Evolutionary conservation across 2,329 filamentous ascomycete species (phyloP).

Genomic region (Hypoxylon sp.): DNA sequence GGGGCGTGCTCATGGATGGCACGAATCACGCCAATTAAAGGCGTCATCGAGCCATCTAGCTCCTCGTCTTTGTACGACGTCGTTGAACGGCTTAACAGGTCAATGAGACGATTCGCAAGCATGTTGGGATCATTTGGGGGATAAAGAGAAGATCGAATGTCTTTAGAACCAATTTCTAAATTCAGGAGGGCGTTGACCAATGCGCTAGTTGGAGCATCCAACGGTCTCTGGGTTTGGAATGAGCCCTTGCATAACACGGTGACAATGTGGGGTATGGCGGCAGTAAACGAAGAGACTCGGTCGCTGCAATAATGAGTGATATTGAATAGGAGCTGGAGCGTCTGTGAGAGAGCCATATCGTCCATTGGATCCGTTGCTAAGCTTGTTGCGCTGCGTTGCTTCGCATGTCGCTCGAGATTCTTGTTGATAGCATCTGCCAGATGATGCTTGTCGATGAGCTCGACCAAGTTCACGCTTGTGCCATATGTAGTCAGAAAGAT

Average conservation of each 20-base stretch:
- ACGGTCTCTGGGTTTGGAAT: slow-evolving; percentile 72
- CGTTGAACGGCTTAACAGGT: slow-evolving; percentile 77
- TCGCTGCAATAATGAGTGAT: slow-evolving; percentile 81
- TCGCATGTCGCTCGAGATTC: slow-evolving; percentile 80
- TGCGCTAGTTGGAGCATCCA: slow-evolving; percentile 79
- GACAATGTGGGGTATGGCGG: slow-evolving; percentile 78
- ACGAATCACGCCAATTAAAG: slow-evolving; percentile 81
- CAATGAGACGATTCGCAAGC: slow-evolving; percentile 75
- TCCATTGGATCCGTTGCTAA: slow-evolving; percentile 71
- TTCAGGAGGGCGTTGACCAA: slow-evolving; percentile 87
- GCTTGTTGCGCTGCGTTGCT: slow-evolving; percentile 55
- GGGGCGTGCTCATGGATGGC: slow-evolving; percentile 80
- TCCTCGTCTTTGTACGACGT: slow-evolving; percentile 74
- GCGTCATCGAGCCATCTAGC: slow-evolving; percentile 79
- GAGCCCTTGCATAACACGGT: slow-evolving; percentile 75
- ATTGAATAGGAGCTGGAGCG: slow-evolving; percentile 91
- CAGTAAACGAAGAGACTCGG: slow-evolving; percentile 72
- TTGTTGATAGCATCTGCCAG: slow-evolving; percentile 77
- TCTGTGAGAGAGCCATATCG: slow-evolving; percentile 85
- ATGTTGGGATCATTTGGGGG: slow-evolving; percentile 72
- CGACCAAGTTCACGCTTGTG: slow-evolving; percentile 75
- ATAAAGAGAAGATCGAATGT: slow-evolving; percentile 72
- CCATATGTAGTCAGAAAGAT: slow-evolving; percentile 86
- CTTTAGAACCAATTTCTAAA: slow-evolving; percentile 74
- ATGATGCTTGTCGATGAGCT: slow-evolving; percentile 75